Evolutionary conservation across 225 moss, liverwort and hornwort species (phyloP).

Genomic region (Lunularia cruciata): DNA sequence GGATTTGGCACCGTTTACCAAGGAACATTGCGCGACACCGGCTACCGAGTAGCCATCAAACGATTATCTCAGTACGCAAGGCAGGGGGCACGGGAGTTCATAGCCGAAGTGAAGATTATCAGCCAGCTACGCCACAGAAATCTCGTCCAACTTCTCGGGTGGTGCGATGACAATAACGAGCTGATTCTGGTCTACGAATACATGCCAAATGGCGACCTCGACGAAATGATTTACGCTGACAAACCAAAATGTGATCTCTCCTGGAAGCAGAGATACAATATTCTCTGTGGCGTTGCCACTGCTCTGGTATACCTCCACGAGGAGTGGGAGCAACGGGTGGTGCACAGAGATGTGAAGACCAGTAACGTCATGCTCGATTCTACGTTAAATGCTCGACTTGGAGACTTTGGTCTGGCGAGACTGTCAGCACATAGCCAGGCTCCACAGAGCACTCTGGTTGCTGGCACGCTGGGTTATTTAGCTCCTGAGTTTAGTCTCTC

Average conservation of each 20-base stretch:
- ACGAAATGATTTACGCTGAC: conserved; percentile 51
- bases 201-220: conserved; percentile 79
- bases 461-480: conserved; percentile 71
- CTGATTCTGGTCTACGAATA: conserved; percentile 61
- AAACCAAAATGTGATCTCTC: conserved; percentile 7
- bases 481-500: conserved; percentile 66
- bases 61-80: conserved; percentile 34
- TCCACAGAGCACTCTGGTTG: conserved; percentile 61
- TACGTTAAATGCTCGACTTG: conserved; percentile 47
- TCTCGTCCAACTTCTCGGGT: conserved; percentile 64
- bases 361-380: conserved; percentile 72
- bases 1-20: conserved; percentile 70
- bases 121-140: conserved; percentile 66
- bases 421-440: conserved; percentile 56
- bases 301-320: conserved; percentile 65
- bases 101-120: conserved; percentile 66
- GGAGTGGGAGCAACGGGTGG: conserved; percentile 72
- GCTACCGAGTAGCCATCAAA: conserved; percentile 49
- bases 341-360: conserved; percentile 70
- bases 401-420: conserved; percentile 60
- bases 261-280: conserved; percentile 40
- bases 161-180: conserved; percentile 55
- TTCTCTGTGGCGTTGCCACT: conserved; percentile 55
- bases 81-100: conserved; percentile 57
- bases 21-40: conserved; percentile 42